A percentile compares a stretch with the other conserved stretches of the same genome.
Evolutionary conservation across 2,329 filamentous ascomycete genomes (phyloP).

Genomic region (Sporothrix inflata): DNA sequence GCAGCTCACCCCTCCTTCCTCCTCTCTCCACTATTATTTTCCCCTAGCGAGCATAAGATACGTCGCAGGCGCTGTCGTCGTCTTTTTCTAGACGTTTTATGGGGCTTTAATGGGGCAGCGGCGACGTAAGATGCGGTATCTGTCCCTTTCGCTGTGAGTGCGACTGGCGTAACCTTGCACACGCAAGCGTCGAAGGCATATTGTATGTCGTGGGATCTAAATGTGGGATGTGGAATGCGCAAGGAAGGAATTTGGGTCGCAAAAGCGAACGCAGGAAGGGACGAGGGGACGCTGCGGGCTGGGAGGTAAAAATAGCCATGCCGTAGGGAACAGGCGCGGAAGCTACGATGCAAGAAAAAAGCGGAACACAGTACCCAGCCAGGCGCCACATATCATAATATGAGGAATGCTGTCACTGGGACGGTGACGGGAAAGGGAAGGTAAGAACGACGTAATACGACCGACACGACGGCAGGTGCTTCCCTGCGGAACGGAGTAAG

Average conservation of each 20-base stretch:
- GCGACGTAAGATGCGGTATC: background rate
- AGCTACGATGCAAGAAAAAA: conserved; percentile 8
- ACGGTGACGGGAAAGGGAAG: background rate
- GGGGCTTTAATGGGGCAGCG: conserved; percentile 5
- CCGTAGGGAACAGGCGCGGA: background rate
- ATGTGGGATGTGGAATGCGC: conserved; percentile 18
- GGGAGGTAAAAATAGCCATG: conserved; percentile 12
- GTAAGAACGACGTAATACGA: background rate
- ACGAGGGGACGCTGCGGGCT: background rate
- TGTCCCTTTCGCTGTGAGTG: background rate
- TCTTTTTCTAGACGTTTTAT: conserved; percentile 15
- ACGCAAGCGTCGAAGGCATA: conserved; percentile 6
- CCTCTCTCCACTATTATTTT: conserved; percentile 24
- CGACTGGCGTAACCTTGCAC: conserved; percentile 19
- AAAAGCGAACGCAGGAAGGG: background rate
- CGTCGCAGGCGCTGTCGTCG: conserved; percentile 11
- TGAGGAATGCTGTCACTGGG: conserved; percentile 19
- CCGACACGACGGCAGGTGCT: background rate
- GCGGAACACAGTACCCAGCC: conserved; percentile 10
- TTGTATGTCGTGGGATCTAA: conserved; percentile 11
- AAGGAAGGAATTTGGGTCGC: background rate
- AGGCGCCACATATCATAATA: conserved; percentile 1
- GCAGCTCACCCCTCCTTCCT: conserved; percentile 24
- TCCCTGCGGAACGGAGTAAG: background rate
- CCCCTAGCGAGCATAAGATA: conserved; percentile 1